Percentiles rank a stretch among this genome's conserved stretches.
Conservation (phyloP, 805 yeast species). For the Huiozyma sinensis region DNA sequence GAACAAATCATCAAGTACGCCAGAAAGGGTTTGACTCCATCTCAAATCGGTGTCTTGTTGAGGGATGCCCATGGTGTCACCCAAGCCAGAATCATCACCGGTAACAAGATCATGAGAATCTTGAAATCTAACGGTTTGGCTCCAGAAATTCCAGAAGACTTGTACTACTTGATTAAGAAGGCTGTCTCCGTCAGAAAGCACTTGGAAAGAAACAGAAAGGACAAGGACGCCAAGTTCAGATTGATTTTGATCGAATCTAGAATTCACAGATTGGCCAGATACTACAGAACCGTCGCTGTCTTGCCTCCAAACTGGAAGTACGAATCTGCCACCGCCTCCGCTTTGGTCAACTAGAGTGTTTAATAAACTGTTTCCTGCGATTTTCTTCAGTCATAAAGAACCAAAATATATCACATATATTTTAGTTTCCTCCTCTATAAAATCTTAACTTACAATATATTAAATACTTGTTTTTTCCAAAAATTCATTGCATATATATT, state of each 20-base stretch:
- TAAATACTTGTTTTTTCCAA: background rate
- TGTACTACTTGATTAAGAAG: slow-evolving; percentile 97
- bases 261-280: slow-evolving; percentile 99
- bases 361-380: slow-evolving; percentile 2
- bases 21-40: slow-evolving; percentile 99
- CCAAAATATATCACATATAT: no score
- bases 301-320: slow-evolving; percentile 99
- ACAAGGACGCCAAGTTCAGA: slow-evolving; percentile 99
- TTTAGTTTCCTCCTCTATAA: no score
- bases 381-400: no score
- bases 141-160: slow-evolving; percentile 99
- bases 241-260: slow-evolving; percentile 99
- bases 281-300: slow-evolving; percentile 99
- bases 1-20: slow-evolving; percentile 99
- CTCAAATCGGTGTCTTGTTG: slow-evolving; percentile 97
- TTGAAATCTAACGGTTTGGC: slow-evolving; percentile 99
- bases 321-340: slow-evolving; percentile 99
- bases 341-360: slow-evolving; percentile 84
- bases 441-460: background rate
- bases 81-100: slow-evolving; percentile 94
- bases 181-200: slow-evolving; percentile 99
- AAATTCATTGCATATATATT: background rate
- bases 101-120: slow-evolving; percentile 99
- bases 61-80: slow-evolving; percentile 99
- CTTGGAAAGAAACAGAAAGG: slow-evolving; percentile 99